Percentiles rank a stretch among this genome's conserved stretches.
phyloP scores from a whole-genome alignment of 345 rosid genomes.

The Hypericum perforatum region DNA sequence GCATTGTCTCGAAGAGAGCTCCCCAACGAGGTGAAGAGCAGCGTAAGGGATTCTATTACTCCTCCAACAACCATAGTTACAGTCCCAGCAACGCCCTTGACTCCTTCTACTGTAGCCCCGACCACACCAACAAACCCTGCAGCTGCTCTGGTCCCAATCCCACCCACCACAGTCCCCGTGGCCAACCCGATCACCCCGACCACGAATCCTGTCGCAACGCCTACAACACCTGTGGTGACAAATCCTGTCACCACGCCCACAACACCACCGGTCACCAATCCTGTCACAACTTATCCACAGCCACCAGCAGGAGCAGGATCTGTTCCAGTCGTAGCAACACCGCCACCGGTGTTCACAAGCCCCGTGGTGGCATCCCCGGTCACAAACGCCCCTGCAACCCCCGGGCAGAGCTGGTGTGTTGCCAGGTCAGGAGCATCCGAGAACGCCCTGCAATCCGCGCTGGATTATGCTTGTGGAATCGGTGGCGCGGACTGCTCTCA shows the following conservation, averaged over 20 bases:
- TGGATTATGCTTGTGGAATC: conserved; percentile 89
- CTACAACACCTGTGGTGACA: conserved; percentile 34
- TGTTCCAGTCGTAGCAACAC: conserved; percentile 35
- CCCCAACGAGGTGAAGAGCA: conserved; percentile 13
- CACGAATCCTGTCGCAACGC: conserved; percentile 30
- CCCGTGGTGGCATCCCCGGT: conserved; percentile 50
- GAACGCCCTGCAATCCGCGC: conserved; percentile 50
- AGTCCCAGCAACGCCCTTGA: conserved; percentile 34
- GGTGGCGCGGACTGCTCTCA: conserved; percentile 85
- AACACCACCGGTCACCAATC: conserved; percentile 49
- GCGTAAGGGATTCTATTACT: conserved; percentile 27
- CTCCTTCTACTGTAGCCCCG: conserved; percentile 14
- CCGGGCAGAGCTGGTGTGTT: conserved; percentile 89
- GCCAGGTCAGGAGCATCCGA: conserved; percentile 54
- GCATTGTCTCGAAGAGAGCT: conserved; percentile 30
- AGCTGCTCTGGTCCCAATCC: conserved; percentile 19
- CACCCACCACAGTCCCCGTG: conserved; percentile 38
- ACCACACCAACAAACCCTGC: conserved; percentile 26
- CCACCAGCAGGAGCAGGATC: conserved; percentile 18
- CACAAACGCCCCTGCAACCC: conserved; percentile 47
- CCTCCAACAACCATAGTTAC: conserved; percentile 45
- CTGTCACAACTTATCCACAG: conserved; percentile 58
- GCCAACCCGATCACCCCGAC: conserved; percentile 9
- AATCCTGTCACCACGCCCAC: conserved; percentile 51
- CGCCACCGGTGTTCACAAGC: conserved; percentile 11